Evolutionary conservation across 306 rosid genomes (phyloP).

Genomic region (Pterocarpus santalinus): DNA sequence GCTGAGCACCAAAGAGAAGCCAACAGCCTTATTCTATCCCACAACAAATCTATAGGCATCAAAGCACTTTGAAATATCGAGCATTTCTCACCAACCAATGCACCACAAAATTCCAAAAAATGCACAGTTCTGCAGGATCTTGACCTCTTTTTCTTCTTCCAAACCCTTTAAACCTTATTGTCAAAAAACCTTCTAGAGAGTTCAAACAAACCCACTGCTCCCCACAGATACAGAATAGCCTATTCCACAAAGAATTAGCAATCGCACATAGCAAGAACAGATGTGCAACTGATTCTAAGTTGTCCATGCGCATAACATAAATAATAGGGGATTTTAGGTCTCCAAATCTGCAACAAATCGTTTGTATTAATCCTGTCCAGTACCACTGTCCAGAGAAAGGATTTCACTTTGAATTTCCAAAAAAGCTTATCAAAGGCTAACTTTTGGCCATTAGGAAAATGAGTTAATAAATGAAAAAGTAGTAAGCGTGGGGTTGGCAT

Average conservation of each 20-base stretch:
- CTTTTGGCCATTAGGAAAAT: neutral
- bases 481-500: neutral
- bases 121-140: neutral
- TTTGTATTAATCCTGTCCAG: neutral
- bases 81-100: conserved; percentile 1
- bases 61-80: neutral
- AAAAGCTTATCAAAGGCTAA: too few relatives aligned
- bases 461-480: neutral
- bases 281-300: neutral
- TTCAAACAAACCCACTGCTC: neutral
- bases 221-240: neutral
- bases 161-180: conserved; percentile 4
- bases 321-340: neutral
- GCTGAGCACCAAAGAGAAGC: too few relatives aligned
- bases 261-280: neutral
- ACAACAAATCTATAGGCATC: neutral
- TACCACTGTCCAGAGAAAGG: neutral
- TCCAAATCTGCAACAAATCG: neutral
- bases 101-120: neutral
- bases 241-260: neutral
- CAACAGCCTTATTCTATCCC: neutral
- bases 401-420: too few relatives aligned
- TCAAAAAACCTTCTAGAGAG: neutral
- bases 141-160: conserved; percentile 24
- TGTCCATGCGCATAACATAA: neutral